These are phyloP conservation scores for Myriosclerotinia scirpicola DNA, from an alignment of 2,329 filamentous ascomycete species.

Conservation along the genomic window DNA sequence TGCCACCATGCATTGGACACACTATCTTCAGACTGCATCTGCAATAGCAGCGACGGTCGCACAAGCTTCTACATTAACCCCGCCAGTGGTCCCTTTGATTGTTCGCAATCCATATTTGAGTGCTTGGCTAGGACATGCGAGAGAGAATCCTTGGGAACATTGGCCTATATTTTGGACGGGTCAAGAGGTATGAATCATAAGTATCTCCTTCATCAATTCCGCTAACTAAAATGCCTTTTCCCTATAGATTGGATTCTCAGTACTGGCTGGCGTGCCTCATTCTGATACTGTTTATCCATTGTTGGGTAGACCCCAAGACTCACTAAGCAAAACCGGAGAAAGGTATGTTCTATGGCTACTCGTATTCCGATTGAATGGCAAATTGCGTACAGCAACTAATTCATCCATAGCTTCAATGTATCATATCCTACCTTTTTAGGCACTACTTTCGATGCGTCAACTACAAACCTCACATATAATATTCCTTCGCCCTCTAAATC, in stretches of 20 bases:
- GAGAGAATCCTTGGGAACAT: slow-evolving; percentile 73
- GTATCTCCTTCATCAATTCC: background rate
- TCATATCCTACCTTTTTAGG: slow-evolving; percentile 60
- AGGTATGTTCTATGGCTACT: slow-evolving; percentile 27
- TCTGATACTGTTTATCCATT: slow-evolving; percentile 62
- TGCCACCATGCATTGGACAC: slow-evolving; percentile 38
- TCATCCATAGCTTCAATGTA: slow-evolving; percentile 51
- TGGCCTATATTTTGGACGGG: slow-evolving; percentile 89
- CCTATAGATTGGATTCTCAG: slow-evolving; percentile 57
- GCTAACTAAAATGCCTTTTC: slow-evolving; percentile 15
- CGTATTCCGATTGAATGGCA: background rate
- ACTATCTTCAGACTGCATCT: slow-evolving; percentile 36
- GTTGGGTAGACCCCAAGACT: slow-evolving; percentile 65
- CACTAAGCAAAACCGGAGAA: slow-evolving; percentile 47
- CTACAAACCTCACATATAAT: slow-evolving; percentile 66
- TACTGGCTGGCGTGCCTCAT: slow-evolving; percentile 61
- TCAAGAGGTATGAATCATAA: slow-evolving; percentile 49
- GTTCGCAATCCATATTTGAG: slow-evolving; percentile 62
- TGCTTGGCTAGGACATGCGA: slow-evolving; percentile 63
- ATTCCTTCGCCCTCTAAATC: slow-evolving; percentile 49
- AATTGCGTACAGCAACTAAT: slow-evolving; percentile 10
- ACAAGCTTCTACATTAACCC: slow-evolving; percentile 54
- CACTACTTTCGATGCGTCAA: slow-evolving; percentile 66
- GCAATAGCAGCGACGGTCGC: slow-evolving; percentile 35
- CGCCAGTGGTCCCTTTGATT: slow-evolving; percentile 56